Base-by-base conservation (phyloP, 2,329 filamentous ascomycete genomes). In the Hypoxylon sp. region DNA sequence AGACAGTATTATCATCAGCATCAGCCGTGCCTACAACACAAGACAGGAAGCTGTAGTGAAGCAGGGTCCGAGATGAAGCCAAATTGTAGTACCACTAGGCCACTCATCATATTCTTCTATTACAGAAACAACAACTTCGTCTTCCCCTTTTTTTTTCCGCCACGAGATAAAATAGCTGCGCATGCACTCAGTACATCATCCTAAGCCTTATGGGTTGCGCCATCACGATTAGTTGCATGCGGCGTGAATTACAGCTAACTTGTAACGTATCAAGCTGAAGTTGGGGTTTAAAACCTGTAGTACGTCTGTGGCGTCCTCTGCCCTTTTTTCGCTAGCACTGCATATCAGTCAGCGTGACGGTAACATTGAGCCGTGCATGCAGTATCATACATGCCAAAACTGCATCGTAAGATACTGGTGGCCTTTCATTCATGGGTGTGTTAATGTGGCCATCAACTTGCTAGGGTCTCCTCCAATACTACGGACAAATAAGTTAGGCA, bases 151-250 rank as follows among this genome's bases (percentile, higher is more conserved):
- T 25, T 25, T 60, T 28, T 43, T 49, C 46, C 41, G 53, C 53
- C 53, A 55, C 53, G 5, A 62, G 57, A 57, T 41, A 41, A n/a
- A 51, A 48, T 38, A 45, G 51, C 23, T 65, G 32, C 63, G 41
- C 25, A 69, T 63, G 63, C 63, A 66, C 63, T 61, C 49, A 36
- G 58, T 65, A 63, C 66, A 66, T 63, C 63, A 66, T 69, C 51
- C 51, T 41, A 60, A 66, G 56, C 56, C 59, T 63, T 61, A 60
- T 59, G 53, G 41, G 62, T 43, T 60, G 34, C 58, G 55, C 58
- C 32, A 56, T 45, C 49, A 53, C 21, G 28, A 43, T 43, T 55
- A 45, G 50, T 50, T 57, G 23, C 58, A 68, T 62, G 65, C 65
- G 52, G 62, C 48, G 25, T 36, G 38, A 52, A 41, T 50, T 59